These are phyloP conservation scores for Lolium perenne DNA, from an alignment of 176 grass and related monocot genomes.

Conservation along the genomic window DNA sequence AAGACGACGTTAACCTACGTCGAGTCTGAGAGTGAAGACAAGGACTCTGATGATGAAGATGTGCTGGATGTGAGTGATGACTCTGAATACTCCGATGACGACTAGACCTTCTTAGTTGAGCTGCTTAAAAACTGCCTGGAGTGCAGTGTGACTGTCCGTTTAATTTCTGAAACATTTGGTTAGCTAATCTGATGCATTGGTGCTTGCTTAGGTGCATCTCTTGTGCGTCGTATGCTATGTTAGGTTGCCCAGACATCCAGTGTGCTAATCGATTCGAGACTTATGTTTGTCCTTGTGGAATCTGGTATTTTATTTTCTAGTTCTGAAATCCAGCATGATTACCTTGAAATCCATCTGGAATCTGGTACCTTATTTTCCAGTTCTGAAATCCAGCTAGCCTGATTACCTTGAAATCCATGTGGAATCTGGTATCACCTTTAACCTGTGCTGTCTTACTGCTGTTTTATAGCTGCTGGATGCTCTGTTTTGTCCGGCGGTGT, in stretches of 20 bases:
- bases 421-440: no score
- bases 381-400: not conserved
- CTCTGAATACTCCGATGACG: constrained; percentile 64
- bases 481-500: no score
- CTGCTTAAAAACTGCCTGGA: not conserved
- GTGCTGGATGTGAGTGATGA: constrained; percentile 49
- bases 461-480: no score
- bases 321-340: not conserved
- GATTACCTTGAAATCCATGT: not conserved
- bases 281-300: not conserved
- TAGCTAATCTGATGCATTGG: not conserved
- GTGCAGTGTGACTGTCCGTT: not conserved
- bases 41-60: constrained; percentile 55
- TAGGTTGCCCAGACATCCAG: not conserved
- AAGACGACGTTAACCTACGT: not conserved
- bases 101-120: constrained; percentile 32
- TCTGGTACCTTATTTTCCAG: not conserved
- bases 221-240: constrained; percentile 35
- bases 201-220: constrained; percentile 46
- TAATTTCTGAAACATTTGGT: not conserved
- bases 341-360: not conserved
- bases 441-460: no score
- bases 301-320: not conserved
- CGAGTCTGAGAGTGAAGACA: not conserved
- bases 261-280: not conserved